phyloP scores from a whole-genome alignment of 2,329 filamentous ascomycete species.

The Epichloe sp. region DNA sequence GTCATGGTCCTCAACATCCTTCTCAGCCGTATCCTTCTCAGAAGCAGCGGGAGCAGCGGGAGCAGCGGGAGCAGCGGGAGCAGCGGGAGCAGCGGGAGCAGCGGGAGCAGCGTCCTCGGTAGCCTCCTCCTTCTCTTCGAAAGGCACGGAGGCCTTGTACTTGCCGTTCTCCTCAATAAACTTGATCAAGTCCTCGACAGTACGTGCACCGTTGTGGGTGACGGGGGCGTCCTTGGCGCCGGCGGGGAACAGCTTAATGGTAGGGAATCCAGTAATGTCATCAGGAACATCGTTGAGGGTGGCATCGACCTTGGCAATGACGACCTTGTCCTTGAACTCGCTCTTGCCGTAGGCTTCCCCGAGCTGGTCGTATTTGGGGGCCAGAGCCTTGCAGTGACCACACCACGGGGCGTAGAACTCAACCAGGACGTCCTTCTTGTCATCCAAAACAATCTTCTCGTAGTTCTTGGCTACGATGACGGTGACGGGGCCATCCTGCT shows the following conservation, averaged over 20 bases:
- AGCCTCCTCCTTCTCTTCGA: slow-evolving; percentile 36
- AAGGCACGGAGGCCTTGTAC: slow-evolving; percentile 59
- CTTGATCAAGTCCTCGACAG: slow-evolving; percentile 77
- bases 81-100: slow-evolving; percentile 37
- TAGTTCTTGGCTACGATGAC: slow-evolving; percentile 91
- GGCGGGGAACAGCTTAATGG: slow-evolving; percentile 95
- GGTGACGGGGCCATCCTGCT: slow-evolving; percentile 76
- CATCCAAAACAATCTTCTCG: slow-evolving; percentile 79
- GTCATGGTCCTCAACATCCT: slow-evolving; percentile 39
- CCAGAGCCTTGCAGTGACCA: slow-evolving; percentile 97
- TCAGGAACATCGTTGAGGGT: slow-evolving; percentile 94
- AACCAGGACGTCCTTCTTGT: slow-evolving; percentile 90
- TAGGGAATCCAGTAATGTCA: slow-evolving; percentile 94
- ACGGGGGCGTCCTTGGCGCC: slow-evolving; percentile 75
- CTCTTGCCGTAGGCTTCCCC: slow-evolving; percentile 65
- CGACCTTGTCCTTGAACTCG: slow-evolving; percentile 69
- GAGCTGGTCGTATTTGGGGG: slow-evolving; percentile 92
- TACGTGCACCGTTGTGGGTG: slow-evolving; percentile 78
- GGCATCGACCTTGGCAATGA: slow-evolving; percentile 95
- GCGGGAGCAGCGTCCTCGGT: slow-evolving; percentile 42
- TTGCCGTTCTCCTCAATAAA: slow-evolving; percentile 96
- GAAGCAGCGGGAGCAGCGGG: slow-evolving; percentile 39
- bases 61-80: too few species aligned
- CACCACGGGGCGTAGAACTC: slow-evolving; percentile 99
- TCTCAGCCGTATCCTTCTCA: slow-evolving; percentile 30